Evolutionary conservation across 805 yeast genomes (phyloP).

Genomic region (Yamadazyma ubonensis): DNA sequence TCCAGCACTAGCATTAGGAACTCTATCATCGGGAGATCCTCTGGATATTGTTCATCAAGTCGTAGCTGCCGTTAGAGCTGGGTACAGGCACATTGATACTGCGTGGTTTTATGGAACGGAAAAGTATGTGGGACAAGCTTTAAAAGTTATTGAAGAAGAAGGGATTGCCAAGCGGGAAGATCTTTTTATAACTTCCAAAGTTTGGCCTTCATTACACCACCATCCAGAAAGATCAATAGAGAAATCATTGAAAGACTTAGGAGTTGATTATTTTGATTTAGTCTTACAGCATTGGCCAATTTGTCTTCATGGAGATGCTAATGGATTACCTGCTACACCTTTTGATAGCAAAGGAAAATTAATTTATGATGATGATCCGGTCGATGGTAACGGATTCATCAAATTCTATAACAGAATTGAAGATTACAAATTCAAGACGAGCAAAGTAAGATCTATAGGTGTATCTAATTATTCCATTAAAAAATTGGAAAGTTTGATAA

Average conservation of each 20-base stretch:
- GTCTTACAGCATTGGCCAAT: constrained; percentile 52
- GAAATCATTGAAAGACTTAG: constrained; percentile 38
- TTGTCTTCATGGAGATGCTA: constrained; percentile 38
- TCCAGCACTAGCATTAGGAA: constrained; percentile 71
- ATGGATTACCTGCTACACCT: constrained; percentile 40
- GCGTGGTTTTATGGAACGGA: constrained; percentile 53
- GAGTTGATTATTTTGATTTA: constrained; percentile 47
- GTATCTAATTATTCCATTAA: constrained; percentile 35
- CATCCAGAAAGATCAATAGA: constrained; percentile 43
- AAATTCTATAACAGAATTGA: constrained; percentile 31
- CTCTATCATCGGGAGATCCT: constrained; percentile 34
- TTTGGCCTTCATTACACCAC: constrained; percentile 45
- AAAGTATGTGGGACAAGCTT: constrained; percentile 41
- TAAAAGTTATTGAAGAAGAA: constrained; percentile 47
- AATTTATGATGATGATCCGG: constrained; percentile 35
- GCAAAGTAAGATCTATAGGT: constrained; percentile 36
- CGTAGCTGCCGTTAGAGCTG: constrained; percentile 40
- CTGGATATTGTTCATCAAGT: constrained; percentile 33
- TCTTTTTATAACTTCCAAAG: constrained; percentile 36
- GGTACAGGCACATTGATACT: constrained; percentile 51
- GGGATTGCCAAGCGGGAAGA: constrained; percentile 52
- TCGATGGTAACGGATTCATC: constrained; percentile 29
- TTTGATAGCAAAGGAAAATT: constrained; percentile 35
- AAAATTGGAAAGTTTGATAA: constrained; percentile 27
- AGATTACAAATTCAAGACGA: constrained; percentile 24